Conservation (phyloP, 768 basidiomycete species). For the Podaxis mareebaensis region DNA sequence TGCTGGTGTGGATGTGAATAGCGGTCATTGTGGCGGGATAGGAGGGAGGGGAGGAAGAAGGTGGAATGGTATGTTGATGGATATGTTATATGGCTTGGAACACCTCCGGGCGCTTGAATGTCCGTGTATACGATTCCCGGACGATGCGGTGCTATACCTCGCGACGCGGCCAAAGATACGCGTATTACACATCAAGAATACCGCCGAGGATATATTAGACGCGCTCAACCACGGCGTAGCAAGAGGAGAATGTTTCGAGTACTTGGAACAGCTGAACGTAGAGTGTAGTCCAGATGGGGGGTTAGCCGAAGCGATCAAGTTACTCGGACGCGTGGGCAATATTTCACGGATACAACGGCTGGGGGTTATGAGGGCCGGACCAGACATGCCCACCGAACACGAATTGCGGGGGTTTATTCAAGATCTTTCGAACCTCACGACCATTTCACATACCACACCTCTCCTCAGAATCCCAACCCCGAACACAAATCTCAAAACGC, state of each 20-base stretch:
- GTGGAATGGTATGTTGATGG: neutral
- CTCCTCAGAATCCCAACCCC: neutral
- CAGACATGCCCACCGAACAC: neutral
- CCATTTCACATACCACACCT: neutral
- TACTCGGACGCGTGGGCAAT: neutral
- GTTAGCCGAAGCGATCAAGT: neutral
- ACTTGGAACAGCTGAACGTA: slow-evolving; percentile 4
- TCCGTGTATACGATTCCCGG: neutral
- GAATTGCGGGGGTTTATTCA: neutral
- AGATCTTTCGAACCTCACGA: neutral
- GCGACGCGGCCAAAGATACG: slow-evolving; percentile 1
- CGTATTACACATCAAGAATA: neutral
- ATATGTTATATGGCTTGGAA: neutral
- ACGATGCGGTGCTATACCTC: slow-evolving; percentile 5
- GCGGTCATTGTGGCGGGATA: neutral
- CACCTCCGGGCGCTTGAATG: slow-evolving; percentile 4
- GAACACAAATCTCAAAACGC: neutral
- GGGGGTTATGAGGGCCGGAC: neutral
- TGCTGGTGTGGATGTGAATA: neutral
- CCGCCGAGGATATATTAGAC: neutral
- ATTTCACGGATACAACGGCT: neutral
- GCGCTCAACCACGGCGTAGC: neutral
- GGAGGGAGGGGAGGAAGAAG: neutral
- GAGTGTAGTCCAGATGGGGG: slow-evolving; percentile 2
- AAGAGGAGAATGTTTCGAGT: neutral